Percentiles rank a stretch among this genome's conserved stretches.
Evolutionary conservation across 306 rosid genomes (phyloP).

Genomic region (Phaseolus lunatus): DNA sequence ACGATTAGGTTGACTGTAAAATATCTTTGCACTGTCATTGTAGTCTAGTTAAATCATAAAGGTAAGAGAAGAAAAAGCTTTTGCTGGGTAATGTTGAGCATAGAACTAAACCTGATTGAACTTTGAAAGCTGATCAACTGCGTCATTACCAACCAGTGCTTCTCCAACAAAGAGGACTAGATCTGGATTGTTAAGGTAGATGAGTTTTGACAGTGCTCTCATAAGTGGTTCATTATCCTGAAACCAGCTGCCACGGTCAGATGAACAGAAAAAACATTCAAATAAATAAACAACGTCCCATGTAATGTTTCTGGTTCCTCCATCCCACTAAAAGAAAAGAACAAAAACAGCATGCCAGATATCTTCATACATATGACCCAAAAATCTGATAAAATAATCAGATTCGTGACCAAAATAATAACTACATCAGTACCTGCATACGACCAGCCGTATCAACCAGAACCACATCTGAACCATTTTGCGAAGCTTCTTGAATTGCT

Average conservation of each 20-base stretch:
- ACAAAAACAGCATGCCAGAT: not conserved
- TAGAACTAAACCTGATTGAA: constrained; percentile 73
- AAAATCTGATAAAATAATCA: constrained; percentile 4
- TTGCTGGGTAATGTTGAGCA: constrained; percentile 15
- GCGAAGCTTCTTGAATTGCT: constrained; percentile 87
- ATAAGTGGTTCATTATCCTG: constrained; percentile 94
- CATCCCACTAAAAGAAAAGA: constrained; percentile 1
- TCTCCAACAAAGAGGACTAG: constrained; percentile 93
- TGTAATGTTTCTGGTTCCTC: constrained; percentile 5
- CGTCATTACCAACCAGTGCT: constrained; percentile 73
- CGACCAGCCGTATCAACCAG: constrained; percentile 95
- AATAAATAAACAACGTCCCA: not conserved
- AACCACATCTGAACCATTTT: constrained; percentile 87
- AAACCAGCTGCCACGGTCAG: constrained; percentile 14
- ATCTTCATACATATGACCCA: not conserved
- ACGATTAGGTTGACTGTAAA: not conserved
- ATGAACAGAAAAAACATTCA: not conserved
- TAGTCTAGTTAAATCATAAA: not conserved
- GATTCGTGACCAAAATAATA: not conserved
- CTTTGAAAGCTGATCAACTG: constrained; percentile 93
- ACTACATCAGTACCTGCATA: constrained; percentile 69
- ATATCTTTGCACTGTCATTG: not conserved
- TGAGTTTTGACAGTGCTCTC: constrained; percentile 94
- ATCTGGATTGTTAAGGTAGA: constrained; percentile 85
- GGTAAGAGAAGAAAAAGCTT: not conserved